Base-by-base conservation (phyloP, 768 basidiomycete species). In the Boletales sp. region DNA sequence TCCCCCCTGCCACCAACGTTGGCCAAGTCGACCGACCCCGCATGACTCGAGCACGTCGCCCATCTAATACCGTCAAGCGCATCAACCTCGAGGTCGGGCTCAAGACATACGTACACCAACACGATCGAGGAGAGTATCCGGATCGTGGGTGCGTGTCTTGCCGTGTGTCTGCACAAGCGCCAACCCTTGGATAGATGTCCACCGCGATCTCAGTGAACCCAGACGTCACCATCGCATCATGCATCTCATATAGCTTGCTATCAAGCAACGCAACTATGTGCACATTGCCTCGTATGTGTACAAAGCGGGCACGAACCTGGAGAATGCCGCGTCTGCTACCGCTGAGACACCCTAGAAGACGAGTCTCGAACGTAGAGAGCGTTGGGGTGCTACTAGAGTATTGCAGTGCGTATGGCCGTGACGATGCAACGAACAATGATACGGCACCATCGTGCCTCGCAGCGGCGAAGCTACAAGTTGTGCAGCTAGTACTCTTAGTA, bases 101-200 rank as follows among this genome's bases (percentile, higher is more conserved):
- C 63, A 94, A 93, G 79, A 90, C 87, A 11, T 97, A 97, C 63
- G 79, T 84, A 25, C 56, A 94, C 90, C 59, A 98, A 96, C 66
- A 87, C 96, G 85, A 96, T 98, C 76, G 97, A 96, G 70, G 95
- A 98, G 78, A 94, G 90, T 76, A 94, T 96, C 59, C 76, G 21
- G 21, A 25, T 25, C 21, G 2, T 25, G 95, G 61, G 93, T 95
- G 65, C 63, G 78, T 30, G 31, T 32, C 18, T 39, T 25, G 10
- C 8, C 2, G 17, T 30, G 8, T 39, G 10, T 28, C n/a, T n/a
- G 32, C n/a, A 33, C 17, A 31, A 33, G 15, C 11, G 38, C n/a
- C 11, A 38, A 15, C 47, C 32, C 34, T 8, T 40, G 8, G 30
- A 33, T 25, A 94, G 91, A 91, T 95, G 90, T 89, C 82, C 84